phyloP scores from a whole-genome alignment of 1,284 basidiomycete species.

The Boletus holoroseus region DNA sequence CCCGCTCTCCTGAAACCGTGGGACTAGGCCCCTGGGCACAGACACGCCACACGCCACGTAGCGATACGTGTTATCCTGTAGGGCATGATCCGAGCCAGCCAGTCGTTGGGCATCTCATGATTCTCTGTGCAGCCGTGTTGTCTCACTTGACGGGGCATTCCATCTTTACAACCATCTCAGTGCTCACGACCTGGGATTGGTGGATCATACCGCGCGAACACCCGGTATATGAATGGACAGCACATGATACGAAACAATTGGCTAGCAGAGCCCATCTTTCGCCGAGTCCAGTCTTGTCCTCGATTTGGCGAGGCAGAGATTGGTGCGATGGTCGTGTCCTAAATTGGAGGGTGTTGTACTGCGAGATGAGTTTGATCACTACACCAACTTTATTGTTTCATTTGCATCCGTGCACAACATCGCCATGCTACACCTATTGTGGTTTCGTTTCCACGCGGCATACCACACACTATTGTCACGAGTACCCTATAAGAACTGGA shows the following conservation, averaged over 20 bases:
- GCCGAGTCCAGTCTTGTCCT: neutral
- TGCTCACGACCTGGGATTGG: no score
- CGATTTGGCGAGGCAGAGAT: neutral
- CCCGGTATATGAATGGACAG: no score
- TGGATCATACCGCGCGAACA: no score
- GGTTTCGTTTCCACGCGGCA: neutral
- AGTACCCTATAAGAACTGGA: conserved; percentile 15
- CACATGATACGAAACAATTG: neutral
- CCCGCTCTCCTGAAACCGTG: no score
- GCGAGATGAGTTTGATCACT: neutral
- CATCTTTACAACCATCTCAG: neutral
- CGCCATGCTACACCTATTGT: neutral
- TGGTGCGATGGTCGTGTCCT: no score
- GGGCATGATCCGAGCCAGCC: neutral
- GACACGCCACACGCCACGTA: neutral
- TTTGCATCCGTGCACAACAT: neutral
- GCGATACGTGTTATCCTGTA: neutral
- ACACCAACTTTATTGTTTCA: conserved; percentile 10
- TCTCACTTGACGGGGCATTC: neutral
- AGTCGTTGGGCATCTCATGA: neutral
- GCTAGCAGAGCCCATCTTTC: neutral
- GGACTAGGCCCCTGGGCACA: no score
- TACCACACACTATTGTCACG: conserved; percentile 19
- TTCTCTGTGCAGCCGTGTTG: neutral
- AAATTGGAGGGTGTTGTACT: conserved; percentile 17